A percentile compares a stretch with the other conserved stretches of the same genome.
Evolutionary conservation across 2,329 filamentous ascomycete species (phyloP).

Genomic region (Pestalotiopsis sp.): DNA sequence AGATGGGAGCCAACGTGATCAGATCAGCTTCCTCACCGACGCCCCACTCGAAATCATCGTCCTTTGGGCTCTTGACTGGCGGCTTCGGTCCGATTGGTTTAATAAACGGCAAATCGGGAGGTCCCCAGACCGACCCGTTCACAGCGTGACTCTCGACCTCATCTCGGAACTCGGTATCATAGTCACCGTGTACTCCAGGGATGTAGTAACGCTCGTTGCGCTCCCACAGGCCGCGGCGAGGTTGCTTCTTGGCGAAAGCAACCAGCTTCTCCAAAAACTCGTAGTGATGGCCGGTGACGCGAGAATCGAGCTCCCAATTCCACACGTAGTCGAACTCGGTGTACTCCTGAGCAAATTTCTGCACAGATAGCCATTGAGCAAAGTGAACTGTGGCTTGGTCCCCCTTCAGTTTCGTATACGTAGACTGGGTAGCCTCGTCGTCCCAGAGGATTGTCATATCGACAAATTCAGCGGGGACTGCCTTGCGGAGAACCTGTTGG

Average conservation of each 20-base stretch:
- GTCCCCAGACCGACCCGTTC: conserved; percentile 67
- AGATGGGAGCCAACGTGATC: conserved; percentile 77
- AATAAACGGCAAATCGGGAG: conserved; percentile 60
- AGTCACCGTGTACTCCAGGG: conserved; percentile 68
- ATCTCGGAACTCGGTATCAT: conserved; percentile 67
- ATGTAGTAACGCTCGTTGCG: conserved; percentile 75
- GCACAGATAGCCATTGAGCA: conserved; percentile 72
- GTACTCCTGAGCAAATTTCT: conserved; percentile 75
- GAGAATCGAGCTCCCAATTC: conserved; percentile 87
- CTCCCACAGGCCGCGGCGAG: conserved; percentile 75
- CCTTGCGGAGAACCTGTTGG: conserved; percentile 59
- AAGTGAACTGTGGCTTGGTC: conserved; percentile 57
- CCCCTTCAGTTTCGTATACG: conserved; percentile 75
- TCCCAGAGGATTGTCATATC: conserved; percentile 77
- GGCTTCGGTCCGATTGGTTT: conserved; percentile 66
- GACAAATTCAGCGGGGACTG: conserved; percentile 71
- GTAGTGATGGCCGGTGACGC: conserved; percentile 81
- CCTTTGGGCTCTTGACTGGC: conserved; percentile 56
- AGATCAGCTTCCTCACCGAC: conserved; percentile 76
- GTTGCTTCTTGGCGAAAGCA: conserved; percentile 67
- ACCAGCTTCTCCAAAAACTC: conserved; percentile 71
- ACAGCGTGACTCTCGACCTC: conserved; percentile 59
- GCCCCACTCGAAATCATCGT: conserved; percentile 76
- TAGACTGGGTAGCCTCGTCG: conserved; percentile 71
- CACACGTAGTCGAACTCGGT: conserved; percentile 81